Conservation (phyloP, 768 basidiomycete species). For the Imleria badia region DNA sequence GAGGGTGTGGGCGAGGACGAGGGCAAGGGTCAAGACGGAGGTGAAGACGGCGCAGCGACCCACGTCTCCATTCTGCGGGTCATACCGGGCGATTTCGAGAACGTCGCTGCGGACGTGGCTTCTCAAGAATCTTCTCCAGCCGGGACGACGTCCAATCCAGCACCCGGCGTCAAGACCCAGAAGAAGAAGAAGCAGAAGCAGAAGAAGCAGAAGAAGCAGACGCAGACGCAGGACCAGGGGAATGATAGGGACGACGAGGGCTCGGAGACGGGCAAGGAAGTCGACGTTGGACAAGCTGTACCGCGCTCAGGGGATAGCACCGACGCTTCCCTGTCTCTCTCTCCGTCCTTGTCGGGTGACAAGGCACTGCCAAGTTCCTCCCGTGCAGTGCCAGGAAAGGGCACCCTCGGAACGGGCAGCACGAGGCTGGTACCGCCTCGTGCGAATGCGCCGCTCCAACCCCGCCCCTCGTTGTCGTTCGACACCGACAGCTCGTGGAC, state of each 20-base stretch:
- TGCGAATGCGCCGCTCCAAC: too few relatives aligned
- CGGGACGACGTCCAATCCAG: conserved; percentile 26
- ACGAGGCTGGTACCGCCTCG: too few relatives aligned
- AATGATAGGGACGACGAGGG: background rate
- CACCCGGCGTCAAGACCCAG: conserved; percentile 22
- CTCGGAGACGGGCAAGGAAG: conserved; percentile 15
- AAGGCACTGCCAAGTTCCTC: background rate
- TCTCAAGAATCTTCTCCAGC: background rate
- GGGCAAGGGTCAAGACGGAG: background rate
- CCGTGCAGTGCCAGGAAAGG: background rate
- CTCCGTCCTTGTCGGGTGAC: background rate
- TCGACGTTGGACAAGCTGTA: background rate
- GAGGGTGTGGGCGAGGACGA: background rate
- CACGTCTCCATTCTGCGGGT: background rate
- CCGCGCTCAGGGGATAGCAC: conserved; percentile 18
- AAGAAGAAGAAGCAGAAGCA: conserved; percentile 47
- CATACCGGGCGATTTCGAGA: conserved; percentile 18
- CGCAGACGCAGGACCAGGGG: background rate
- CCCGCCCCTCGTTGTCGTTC: conserved; percentile 20
- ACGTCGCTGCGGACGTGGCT: background rate
- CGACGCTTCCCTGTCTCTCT: conserved; percentile 10
- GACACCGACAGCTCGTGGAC: conserved; percentile 72
- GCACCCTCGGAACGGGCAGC: too few relatives aligned
- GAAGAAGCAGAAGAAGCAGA: conserved; percentile 5
- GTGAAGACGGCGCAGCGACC: background rate